phyloP scores from a whole-genome alignment of 495 filamentous ascomycete genomes.

The Aspergillus sparsus region DNA sequence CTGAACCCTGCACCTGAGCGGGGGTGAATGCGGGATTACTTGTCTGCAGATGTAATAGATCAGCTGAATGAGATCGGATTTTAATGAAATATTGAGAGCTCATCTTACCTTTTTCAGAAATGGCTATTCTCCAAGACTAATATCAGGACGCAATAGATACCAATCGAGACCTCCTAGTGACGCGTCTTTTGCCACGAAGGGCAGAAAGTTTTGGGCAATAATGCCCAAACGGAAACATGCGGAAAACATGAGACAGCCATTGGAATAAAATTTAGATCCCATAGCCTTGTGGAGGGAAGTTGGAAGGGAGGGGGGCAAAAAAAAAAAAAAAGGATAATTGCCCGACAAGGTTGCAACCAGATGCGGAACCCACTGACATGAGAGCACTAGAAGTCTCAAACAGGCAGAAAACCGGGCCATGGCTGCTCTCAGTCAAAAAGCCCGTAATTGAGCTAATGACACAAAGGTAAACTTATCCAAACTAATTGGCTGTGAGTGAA shows the following conservation, averaged over 20 bases:
- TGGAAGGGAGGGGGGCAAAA: constrained; percentile 8
- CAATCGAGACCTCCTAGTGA: constrained; percentile 41
- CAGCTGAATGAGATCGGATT: constrained; percentile 48
- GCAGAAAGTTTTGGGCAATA: constrained; percentile 23
- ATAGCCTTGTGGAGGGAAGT: constrained; percentile 21
- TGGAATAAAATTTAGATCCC: constrained; percentile 22
- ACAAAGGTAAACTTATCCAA: constrained; percentile 11
- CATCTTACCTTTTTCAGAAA: constrained; percentile 30
- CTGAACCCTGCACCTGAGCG: constrained; percentile 49
- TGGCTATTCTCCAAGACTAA: constrained; percentile 21
- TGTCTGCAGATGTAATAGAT: constrained; percentile 49
- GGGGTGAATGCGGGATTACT: constrained; percentile 47
- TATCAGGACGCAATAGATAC: constrained; percentile 29
- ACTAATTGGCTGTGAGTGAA: constrained; percentile 31
- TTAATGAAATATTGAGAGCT: constrained; percentile 23
- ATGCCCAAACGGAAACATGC: constrained; percentile 28
- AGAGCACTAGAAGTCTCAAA: constrained; percentile 20
- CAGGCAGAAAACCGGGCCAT: constrained; percentile 9
- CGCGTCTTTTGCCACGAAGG: constrained; percentile 32
- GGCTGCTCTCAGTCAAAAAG: constrained; percentile 15
- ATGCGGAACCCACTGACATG: constrained; percentile 26
- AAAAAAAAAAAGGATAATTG: constrained; percentile 17
- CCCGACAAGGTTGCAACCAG: constrained; percentile 32
- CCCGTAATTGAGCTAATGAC: constrained; percentile 26
- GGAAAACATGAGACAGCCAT: constrained; percentile 28